These are phyloP conservation scores for Clavispora fructus DNA, from an alignment of 805 yeast genomes.

Conservation along the genomic window DNA sequence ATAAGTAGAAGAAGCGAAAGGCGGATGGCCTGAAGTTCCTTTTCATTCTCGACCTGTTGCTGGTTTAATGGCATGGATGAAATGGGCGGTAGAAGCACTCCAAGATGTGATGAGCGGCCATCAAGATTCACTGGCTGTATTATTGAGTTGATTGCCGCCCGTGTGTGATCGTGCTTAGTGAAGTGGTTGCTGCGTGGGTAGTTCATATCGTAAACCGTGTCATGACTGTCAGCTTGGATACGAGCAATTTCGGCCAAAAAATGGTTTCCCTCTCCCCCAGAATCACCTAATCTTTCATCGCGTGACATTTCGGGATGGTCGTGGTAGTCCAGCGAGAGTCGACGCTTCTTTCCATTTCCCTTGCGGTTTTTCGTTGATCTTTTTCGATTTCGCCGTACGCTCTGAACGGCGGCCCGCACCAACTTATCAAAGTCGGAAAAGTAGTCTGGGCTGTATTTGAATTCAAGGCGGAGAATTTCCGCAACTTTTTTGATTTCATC, in stretches of 20 bases:
- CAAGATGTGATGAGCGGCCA: background rate
- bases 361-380: slow-evolving; percentile 40
- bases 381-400: slow-evolving; percentile 83
- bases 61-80: slow-evolving; percentile 1
- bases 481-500: slow-evolving; percentile 76
- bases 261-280: slow-evolving; percentile 1
- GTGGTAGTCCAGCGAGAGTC: background rate
- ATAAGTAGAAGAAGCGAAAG: slow-evolving; percentile 24
- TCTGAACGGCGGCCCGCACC: slow-evolving; percentile 90
- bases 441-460: slow-evolving; percentile 55
- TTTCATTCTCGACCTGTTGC: slow-evolving; percentile 7
- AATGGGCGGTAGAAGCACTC: slow-evolving; percentile 9
- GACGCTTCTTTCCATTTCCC: slow-evolving; percentile 8
- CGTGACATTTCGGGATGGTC: background rate
- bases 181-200: slow-evolving; percentile 27
- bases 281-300: background rate
- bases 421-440: slow-evolving; percentile 78
- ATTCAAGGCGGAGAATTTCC: slow-evolving; percentile 68
- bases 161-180: slow-evolving; percentile 34
- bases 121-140: slow-evolving; percentile 29
- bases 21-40: slow-evolving; percentile 5
- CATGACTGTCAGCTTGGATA: slow-evolving; percentile 29
- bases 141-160: slow-evolving; percentile 43
- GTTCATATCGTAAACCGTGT: slow-evolving; percentile 29
- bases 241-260: slow-evolving; percentile 34